Evolutionary conservation across 495 filamentous ascomycete genomes (phyloP).

Genomic region (Cercophora sp.): DNA sequence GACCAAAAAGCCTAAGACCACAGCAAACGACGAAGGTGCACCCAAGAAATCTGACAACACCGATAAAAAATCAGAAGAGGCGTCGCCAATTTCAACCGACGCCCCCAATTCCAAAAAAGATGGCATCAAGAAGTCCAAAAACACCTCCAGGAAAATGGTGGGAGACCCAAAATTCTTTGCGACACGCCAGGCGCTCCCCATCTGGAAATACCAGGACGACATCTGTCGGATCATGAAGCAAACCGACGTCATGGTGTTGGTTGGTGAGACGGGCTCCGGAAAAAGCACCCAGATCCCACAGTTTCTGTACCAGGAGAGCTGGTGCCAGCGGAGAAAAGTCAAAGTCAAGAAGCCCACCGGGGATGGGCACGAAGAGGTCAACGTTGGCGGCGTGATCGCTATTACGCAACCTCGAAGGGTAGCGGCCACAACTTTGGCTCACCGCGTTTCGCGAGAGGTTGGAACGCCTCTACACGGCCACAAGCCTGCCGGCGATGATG

Average conservation of each 20-base stretch:
- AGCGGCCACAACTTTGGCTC: constrained; percentile 87
- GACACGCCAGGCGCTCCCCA: constrained; percentile 63
- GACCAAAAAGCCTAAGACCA: constrained; percentile 7
- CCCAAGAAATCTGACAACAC: neutral
- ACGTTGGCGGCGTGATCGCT: constrained; percentile 81
- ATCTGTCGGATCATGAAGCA: constrained; percentile 62
- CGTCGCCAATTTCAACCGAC: neutral
- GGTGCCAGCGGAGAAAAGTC: constrained; percentile 62
- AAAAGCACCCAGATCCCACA: constrained; percentile 97
- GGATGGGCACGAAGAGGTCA: constrained; percentile 42
- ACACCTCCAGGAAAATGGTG: neutral
- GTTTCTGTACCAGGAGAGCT: constrained; percentile 73
- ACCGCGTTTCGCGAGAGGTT: constrained; percentile 85
- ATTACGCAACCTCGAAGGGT: constrained; percentile 94
- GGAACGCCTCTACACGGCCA: constrained; percentile 80
- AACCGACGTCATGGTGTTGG: constrained; percentile 76
- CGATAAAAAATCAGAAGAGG: neutral
- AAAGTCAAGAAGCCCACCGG: constrained; percentile 39
- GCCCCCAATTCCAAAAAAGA: too few relatives aligned
- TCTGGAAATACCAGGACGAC: constrained; percentile 67
- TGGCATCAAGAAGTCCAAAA: neutral
- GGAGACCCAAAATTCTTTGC: constrained; percentile 33
- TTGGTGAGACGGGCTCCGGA: constrained; percentile 93
- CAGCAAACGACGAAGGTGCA: neutral
- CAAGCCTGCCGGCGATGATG: constrained; percentile 9